A percentile compares a stretch with the other conserved stretches of the same genome.
Evolutionary conservation across 2,329 filamentous ascomycete species (phyloP).

Genomic region (Phaeosphaeria sp.): DNA sequence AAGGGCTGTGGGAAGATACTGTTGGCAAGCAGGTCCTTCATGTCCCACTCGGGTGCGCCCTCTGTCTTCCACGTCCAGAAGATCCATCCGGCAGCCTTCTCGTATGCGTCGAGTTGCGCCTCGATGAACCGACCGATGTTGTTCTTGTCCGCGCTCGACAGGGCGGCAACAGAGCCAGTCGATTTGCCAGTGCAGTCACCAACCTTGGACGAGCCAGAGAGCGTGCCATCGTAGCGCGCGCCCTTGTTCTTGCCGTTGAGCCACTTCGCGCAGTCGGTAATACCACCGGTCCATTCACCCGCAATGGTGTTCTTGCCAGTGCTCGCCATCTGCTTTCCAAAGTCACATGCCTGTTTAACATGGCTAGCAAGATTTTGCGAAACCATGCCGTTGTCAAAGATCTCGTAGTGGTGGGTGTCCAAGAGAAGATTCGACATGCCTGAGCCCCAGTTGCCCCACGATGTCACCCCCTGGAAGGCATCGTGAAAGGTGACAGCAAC

Average conservation of each 20-base stretch:
- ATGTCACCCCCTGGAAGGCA: constrained; percentile 53
- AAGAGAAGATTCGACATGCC: constrained; percentile 54
- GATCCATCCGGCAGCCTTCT: constrained; percentile 57
- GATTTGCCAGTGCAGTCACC: constrained; percentile 55
- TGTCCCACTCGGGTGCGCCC: constrained; percentile 57
- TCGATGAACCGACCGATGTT: constrained; percentile 55
- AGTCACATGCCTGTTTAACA: constrained; percentile 51
- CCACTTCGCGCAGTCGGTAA: constrained; percentile 57
- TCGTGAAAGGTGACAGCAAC: constrained; percentile 56
- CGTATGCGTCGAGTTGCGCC: constrained; percentile 56
- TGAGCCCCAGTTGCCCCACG: constrained; percentile 53
- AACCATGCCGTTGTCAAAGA: constrained; percentile 51
- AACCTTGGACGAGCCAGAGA: constrained; percentile 45
- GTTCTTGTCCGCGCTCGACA: constrained; percentile 51
- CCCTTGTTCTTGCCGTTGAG: constrained; percentile 56
- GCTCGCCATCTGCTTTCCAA: constrained; percentile 53
- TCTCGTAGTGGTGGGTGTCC: constrained; percentile 58
- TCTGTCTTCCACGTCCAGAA: constrained; percentile 61
- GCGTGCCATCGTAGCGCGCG: constrained; percentile 55
- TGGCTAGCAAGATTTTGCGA: constrained; percentile 48
- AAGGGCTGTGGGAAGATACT: constrained; percentile 59
- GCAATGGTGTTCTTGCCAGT: constrained; percentile 56
- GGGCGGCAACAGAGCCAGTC: constrained; percentile 50
- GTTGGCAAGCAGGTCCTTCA: constrained; percentile 51
- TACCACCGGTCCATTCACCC: constrained; percentile 56